Base-by-base conservation (phyloP, 495 filamentous ascomycete genomes). In the Letharia lupina region DNA sequence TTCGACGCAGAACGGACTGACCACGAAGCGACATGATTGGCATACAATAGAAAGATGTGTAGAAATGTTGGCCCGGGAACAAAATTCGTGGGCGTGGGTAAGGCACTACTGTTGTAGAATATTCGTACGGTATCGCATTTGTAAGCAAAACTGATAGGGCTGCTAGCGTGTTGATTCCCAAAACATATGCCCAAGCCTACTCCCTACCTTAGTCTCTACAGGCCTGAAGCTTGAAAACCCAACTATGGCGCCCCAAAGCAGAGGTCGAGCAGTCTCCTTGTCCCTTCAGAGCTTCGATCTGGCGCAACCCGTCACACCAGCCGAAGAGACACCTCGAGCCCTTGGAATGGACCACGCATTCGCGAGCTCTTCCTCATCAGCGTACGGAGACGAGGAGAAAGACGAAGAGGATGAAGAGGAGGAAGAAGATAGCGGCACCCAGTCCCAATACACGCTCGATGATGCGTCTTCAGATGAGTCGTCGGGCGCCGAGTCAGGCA, bases 1-100 rank as follows among this genome's bases (percentile, higher is more conserved):
- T 83, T 42, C 78, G 77, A 35, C 79, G 77, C 33, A 67, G 45
- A 31, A n/a, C 50, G 44, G 44, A 50, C 50, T 64, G 62, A 3
- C 62, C 23, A 33, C 37, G 47, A 39, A 41, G 35, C 23, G 48
- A 56, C 47, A 42, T 54, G 44, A 10, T 9, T 35, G 28, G 37
- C 28, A 31, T 33, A n/a, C 20, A 12, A n/a, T 15, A 63, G 2
- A 16, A 16, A 1, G 9, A 20, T 23, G 28, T 2, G 28, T 40
- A 20, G 2, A 42, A 20, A 15, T 15, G 37, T 18, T 58, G 31
- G 31, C 28, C 23, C 23, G 1, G 23, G 23, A 28, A 28, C 23
- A 28, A 28, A 28, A 28, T 18, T 58, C 56, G 20, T 20, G 6
- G 37, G 37, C 37, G 8, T 8, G 37, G 37, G 8, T 39, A 4